These are phyloP conservation scores for Mucor racemosus DNA, from an alignment of 371 early-diverging fungal genomes.

Conservation along the genomic window DNA sequence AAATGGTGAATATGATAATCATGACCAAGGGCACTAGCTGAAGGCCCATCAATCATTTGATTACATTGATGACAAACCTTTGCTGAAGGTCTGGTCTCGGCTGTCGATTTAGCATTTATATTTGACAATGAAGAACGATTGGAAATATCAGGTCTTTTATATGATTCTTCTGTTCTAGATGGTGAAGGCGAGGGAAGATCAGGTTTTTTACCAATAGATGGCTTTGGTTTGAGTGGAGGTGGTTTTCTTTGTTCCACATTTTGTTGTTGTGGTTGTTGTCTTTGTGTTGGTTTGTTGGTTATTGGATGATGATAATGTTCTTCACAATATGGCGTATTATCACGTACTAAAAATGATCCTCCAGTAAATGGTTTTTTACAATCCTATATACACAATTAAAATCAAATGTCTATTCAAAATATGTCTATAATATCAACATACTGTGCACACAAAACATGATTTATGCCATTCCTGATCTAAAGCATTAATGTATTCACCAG, in stretches of 20 bases:
- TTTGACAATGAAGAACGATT: background rate
- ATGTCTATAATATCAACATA: conserved; percentile 1
- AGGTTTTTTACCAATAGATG: conserved; percentile 7
- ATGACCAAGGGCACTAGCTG: conserved; percentile 51
- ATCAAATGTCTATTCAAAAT: background rate
- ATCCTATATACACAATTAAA: conserved; percentile 20
- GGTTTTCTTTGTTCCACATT: conserved; percentile 2
- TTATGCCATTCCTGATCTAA: conserved; percentile 70
- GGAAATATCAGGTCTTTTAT: conserved; percentile 4
- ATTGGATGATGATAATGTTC: conserved; percentile 55
- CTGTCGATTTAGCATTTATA: background rate
- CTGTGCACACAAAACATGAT: conserved; percentile 70
- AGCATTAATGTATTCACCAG: conserved; percentile 66
- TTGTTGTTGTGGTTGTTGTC: background rate
- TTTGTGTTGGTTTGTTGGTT: background rate
- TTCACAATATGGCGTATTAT: conserved; percentile 70
- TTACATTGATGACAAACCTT: conserved; percentile 42
- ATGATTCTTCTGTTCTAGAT: background rate
- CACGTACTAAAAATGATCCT: conserved; percentile 53
- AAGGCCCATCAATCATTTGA: conserved; percentile 52
- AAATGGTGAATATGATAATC: conserved; percentile 64
- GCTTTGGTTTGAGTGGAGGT: conserved; percentile 14
- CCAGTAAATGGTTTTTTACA: conserved; percentile 59
- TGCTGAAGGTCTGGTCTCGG: background rate
- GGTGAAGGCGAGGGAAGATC: background rate